phyloP scores from a whole-genome alignment of 768 basidiomycete species.

The Trametes punicea region DNA sequence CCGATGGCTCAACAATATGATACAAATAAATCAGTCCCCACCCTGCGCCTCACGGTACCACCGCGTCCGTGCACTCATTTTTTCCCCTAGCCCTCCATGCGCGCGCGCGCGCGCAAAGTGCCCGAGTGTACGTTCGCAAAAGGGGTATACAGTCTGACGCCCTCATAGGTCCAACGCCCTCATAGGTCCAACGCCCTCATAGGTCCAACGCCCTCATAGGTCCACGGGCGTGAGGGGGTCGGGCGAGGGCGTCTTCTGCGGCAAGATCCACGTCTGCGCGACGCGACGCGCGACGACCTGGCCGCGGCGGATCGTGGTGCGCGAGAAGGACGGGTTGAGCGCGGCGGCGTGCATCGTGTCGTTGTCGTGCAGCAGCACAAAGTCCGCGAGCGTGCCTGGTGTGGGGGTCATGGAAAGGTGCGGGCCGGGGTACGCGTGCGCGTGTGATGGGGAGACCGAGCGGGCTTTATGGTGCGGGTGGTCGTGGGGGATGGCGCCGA shows the following conservation, averaged over 20 bases:
- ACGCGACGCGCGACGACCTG: constrained; percentile 40
- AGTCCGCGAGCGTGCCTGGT: constrained; percentile 48
- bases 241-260: constrained; percentile 14
- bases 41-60: neutral
- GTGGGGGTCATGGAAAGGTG: constrained; percentile 23
- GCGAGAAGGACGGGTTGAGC: constrained; percentile 46
- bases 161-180: too few species aligned
- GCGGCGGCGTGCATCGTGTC: constrained; percentile 43
- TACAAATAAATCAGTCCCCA: constrained; percentile 16
- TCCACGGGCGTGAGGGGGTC: neutral
- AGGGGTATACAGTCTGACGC: too few species aligned
- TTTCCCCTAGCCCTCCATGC: too few species aligned
- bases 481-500: constrained; percentile 22
- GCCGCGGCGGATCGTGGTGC: constrained; percentile 50
- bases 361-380: constrained; percentile 54
- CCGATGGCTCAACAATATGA: constrained; percentile 2
- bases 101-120: too few species aligned
- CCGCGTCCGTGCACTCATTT: too few species aligned
- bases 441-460: too few species aligned
- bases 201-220: neutral
- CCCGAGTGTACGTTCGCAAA: too few species aligned
- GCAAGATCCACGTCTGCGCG: constrained; percentile 34
- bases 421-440: constrained; percentile 16
- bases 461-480: too few species aligned
- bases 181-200: neutral